Evolutionary conservation across 2,329 filamentous ascomycete genomes (phyloP).

Genomic region (Aspergillus piperis): DNA sequence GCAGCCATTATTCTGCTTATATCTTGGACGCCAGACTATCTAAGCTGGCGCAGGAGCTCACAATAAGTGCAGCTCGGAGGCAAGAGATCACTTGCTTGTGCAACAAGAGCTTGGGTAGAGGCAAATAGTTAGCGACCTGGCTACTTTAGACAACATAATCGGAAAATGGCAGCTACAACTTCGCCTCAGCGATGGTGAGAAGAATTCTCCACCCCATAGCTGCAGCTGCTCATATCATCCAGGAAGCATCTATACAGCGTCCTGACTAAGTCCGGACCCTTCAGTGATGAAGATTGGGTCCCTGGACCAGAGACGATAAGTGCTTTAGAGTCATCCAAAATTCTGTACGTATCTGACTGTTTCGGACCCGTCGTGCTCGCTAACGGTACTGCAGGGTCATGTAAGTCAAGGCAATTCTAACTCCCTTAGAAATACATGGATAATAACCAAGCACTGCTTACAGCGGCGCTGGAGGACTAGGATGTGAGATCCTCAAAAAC

Average conservation of each 20-base stretch:
- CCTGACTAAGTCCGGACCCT: conserved; percentile 74
- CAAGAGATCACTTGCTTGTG: neutral
- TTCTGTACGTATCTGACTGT: conserved; percentile 59
- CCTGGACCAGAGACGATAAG: conserved; percentile 55
- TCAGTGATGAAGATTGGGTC: conserved; percentile 67
- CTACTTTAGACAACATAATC: conserved; percentile 4
- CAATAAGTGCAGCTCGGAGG: neutral
- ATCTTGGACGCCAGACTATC: neutral
- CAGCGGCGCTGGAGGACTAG: conserved; percentile 89
- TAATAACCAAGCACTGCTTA: conserved; percentile 30
- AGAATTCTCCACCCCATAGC: neutral
- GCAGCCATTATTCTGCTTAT: neutral
- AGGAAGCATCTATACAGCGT: conserved; percentile 86
- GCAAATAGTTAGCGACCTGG: neutral
- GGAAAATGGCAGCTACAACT: conserved; percentile 18
- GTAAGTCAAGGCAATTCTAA: conserved; percentile 37
- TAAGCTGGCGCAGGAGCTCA: neutral
- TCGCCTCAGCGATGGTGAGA: conserved; percentile 22
- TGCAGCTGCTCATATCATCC: conserved; percentile 19
- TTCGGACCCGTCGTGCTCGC: conserved; percentile 13
- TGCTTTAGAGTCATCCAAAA: conserved; percentile 68
- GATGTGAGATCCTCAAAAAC: conserved; percentile 96
- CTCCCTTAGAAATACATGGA: conserved; percentile 7
- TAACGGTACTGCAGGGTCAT: conserved; percentile 51
- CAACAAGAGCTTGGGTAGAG: neutral